Base-by-base conservation (phyloP, 352 stramenopile genomes). In the Phytophthora sansomeana region DNA sequence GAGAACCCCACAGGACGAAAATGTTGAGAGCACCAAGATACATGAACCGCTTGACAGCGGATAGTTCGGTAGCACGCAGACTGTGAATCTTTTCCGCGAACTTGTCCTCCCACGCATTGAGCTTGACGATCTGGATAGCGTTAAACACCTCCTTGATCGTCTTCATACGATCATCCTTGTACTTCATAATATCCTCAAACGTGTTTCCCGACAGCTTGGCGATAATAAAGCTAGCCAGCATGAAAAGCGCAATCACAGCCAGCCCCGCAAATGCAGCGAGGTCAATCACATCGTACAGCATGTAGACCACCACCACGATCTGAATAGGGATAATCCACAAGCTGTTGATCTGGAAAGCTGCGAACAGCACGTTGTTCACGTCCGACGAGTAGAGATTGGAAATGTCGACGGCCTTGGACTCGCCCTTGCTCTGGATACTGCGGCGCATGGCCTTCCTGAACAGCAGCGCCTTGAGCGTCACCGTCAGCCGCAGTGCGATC, bases 61-160 rank as follows among this genome's bases (percentile, higher is more conserved):
- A 76, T 47, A 96, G 89, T 67, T 98, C 97, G 60, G 92, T 85
- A 11, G 77, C 58, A 19, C 93, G 78, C 14, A 92, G 38, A 9
- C 64, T 42, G 39, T 65, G 55, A 26, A 98, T 88, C 67, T 96
- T 85, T 7, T 89, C 87, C 11, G 75, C 64, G 70, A 97, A 97
- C 14, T 90, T 85, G 30, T 54, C 38, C 57, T 98, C 94, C 90
- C 91, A 98, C 1, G 83, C 88, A 58, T 98, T 98, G 0, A 99
- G 69, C 67, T 99, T 99, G 63, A 99, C 92, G 43, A 98, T 87
- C 72, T 98, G 94, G 58, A 99, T 98, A 14, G 91, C 85, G 19
- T 78, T 76, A 24, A 98, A 81, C 1, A 97, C 83, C 68, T 99
- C 96, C 59, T 93, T 97, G 42, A 97, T 93, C 0, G 92, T 33